A percentile compares a stretch with the other conserved stretches of the same genome.
These are phyloP conservation scores for Talaromyces proteolyticus DNA, from an alignment of 495 filamentous ascomycete species.

Conservation along the genomic window DNA sequence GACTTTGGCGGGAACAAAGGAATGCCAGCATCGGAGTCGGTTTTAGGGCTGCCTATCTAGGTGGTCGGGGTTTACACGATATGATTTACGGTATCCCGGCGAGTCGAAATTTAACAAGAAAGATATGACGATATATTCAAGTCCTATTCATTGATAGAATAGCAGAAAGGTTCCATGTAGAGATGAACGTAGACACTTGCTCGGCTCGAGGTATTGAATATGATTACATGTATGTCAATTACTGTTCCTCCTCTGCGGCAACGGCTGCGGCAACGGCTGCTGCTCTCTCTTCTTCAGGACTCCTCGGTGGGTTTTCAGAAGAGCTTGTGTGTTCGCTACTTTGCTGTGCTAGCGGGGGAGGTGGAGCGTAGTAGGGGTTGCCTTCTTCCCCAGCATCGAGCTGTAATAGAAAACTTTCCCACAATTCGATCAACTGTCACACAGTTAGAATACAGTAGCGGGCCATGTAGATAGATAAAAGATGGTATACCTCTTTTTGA, in stretches of 20 bases:
- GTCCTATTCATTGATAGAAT: too few relatives aligned
- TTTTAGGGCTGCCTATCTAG: too few relatives aligned
- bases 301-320: slow-evolving; percentile 12
- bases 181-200: too few relatives aligned
- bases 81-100: too few relatives aligned
- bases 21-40: too few relatives aligned
- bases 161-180: too few relatives aligned
- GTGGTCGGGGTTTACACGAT: too few relatives aligned
- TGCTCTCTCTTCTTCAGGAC: slow-evolving; percentile 15
- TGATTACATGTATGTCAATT: not conserved
- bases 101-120: too few relatives aligned
- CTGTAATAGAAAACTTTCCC: slow-evolving; percentile 96
- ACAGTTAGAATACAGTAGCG: slow-evolving; percentile 7
- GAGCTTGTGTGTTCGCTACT: not conserved
- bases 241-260: slow-evolving; percentile 30
- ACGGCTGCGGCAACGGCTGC: slow-evolving; percentile 26
- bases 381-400: slow-evolving; percentile 90
- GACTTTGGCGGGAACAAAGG: too few relatives aligned
- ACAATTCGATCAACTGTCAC: slow-evolving; percentile 86
- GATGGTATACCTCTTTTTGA: slow-evolving; percentile 82
- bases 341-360: slow-evolving; percentile 13
- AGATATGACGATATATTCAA: too few relatives aligned
- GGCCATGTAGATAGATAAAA: not conserved
- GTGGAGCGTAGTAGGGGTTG: slow-evolving; percentile 65
- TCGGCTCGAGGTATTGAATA: not conserved